These are phyloP conservation scores for Podospora anserina DNA, from an alignment of 495 filamentous ascomycete genomes.

Conservation along the genomic window DNA sequence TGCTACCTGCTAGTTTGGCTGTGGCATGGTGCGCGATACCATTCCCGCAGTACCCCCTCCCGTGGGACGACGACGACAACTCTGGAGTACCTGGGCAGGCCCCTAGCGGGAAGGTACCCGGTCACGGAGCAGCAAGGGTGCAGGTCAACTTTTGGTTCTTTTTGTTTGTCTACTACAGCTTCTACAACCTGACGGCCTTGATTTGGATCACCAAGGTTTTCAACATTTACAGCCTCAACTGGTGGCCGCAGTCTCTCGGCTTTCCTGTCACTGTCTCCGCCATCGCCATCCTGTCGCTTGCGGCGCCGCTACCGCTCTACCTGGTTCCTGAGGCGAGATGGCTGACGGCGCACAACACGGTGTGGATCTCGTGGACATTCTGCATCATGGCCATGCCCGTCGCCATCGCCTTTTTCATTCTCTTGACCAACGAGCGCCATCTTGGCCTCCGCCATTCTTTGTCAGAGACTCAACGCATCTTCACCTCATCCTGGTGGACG, in stretches of 20 bases:
- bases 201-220: constrained; percentile 68
- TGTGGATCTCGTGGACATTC: constrained; percentile 63
- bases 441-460: constrained; percentile 52
- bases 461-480: constrained; percentile 61
- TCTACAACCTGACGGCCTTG: constrained; percentile 60
- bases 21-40: constrained; percentile 61
- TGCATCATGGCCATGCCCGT: constrained; percentile 62
- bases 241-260: constrained; percentile 59
- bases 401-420: constrained; percentile 55
- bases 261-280: constrained; percentile 88
- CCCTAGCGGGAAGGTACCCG: constrained; percentile 44
- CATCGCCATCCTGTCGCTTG: constrained; percentile 95
- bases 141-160: constrained; percentile 68
- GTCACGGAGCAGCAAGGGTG: constrained; percentile 58
- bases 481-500: constrained; percentile 59
- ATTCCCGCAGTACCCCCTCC: constrained; percentile 57
- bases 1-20: constrained; percentile 55
- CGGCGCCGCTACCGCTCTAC: constrained; percentile 63
- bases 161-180: constrained; percentile 61
- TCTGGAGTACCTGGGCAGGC: constrained; percentile 27
- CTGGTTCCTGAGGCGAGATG: constrained; percentile 46
- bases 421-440: constrained; percentile 58
- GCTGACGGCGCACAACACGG: constrained; percentile 55
- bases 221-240: constrained; percentile 63
- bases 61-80: constrained; percentile 35